Evolutionary conservation across 2,329 filamentous ascomycete species (phyloP).

Genomic region (Aureobasidium sp.): DNA sequence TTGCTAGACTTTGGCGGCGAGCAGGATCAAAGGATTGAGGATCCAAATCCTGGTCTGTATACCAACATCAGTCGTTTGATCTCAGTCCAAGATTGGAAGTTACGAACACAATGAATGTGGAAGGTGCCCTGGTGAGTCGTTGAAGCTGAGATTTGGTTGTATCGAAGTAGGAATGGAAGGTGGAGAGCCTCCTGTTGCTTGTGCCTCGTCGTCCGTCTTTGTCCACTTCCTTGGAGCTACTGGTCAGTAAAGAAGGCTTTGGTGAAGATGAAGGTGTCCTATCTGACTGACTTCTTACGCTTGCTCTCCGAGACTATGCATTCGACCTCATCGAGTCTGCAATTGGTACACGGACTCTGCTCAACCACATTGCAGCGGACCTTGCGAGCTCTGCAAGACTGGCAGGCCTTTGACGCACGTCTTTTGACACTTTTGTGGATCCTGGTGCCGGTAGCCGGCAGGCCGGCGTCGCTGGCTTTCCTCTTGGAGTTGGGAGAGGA

Average conservation of each 20-base stretch:
- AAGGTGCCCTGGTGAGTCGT: slow-evolving; percentile 32
- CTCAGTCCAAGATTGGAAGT: neutral
- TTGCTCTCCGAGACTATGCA: slow-evolving; percentile 66
- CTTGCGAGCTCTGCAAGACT: slow-evolving; percentile 80
- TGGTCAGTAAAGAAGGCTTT: neutral
- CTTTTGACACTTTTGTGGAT: slow-evolving; percentile 61
- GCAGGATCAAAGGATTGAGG: slow-evolving; percentile 5
- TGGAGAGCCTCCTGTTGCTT: neutral
- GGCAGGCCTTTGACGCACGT: slow-evolving; percentile 84
- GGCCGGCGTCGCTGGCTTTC: slow-evolving; percentile 50
- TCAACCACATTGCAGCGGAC: slow-evolving; percentile 92
- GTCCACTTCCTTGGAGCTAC: slow-evolving; percentile 30
- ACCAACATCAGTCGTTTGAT: neutral
- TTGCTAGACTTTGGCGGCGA: slow-evolving; percentile 11
- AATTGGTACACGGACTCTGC: slow-evolving; percentile 79
- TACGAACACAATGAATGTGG: slow-evolving; percentile 55
- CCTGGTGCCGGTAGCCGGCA: slow-evolving; percentile 42
- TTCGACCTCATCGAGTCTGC: slow-evolving; percentile 70
- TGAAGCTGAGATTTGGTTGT: neutral
- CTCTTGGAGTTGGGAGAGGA: slow-evolving; percentile 46
- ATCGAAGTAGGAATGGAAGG: neutral
- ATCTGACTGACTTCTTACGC: slow-evolving; percentile 67
- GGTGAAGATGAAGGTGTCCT: neutral
- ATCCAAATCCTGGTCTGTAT: slow-evolving; percentile 11
- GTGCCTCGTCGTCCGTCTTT: slow-evolving; percentile 18